Percentiles rank a stretch among this genome's conserved stretches.
phyloP scores from a whole-genome alignment of 768 basidiomycete species.

The Favolaschia claudopus region DNA sequence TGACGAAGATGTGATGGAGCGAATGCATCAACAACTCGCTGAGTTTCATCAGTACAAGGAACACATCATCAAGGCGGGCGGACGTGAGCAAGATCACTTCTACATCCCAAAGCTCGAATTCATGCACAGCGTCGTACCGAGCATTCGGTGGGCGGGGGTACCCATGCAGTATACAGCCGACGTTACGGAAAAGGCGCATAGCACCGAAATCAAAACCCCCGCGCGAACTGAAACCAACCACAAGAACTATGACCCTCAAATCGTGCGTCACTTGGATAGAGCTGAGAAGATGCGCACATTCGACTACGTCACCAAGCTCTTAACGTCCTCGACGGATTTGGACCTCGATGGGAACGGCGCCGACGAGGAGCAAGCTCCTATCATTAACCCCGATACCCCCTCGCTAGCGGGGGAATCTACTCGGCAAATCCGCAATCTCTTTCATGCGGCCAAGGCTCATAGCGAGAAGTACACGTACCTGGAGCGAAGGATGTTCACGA shows the following conservation, averaged over 20 bases:
- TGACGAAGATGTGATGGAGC: conserved; percentile 22
- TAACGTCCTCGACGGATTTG: too few species aligned
- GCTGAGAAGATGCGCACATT: conserved; percentile 40
- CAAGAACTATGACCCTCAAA: conserved; percentile 41
- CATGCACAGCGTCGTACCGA: conserved; percentile 40
- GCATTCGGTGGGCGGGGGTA: conserved; percentile 38
- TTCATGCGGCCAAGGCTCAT: conserved; percentile 7
- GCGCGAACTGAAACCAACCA: conserved; percentile 38
- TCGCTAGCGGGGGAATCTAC: conserved; percentile 1
- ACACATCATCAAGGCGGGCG: conserved; percentile 38
- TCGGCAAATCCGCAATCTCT: conserved; percentile 11
- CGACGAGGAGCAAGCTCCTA: not conserved
- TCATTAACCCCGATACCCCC: too few species aligned
- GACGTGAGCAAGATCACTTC: conserved; percentile 41
- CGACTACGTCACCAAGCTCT: conserved; percentile 32
- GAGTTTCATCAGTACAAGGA: conserved; percentile 47
- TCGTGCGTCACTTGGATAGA: conserved; percentile 40
- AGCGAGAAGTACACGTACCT: not conserved
- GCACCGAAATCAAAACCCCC: conserved; percentile 41
- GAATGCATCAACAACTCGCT: conserved; percentile 29
- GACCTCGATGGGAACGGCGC: conserved; percentile 12
- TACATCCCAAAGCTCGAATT: conserved; percentile 54
- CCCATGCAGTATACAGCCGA: conserved; percentile 45
- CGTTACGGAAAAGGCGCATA: conserved; percentile 41
- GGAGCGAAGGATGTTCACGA: conserved; percentile 23